These are phyloP conservation scores for Xylaria scruposa DNA, from an alignment of 495 filamentous ascomycete genomes.

Conservation along the genomic window DNA sequence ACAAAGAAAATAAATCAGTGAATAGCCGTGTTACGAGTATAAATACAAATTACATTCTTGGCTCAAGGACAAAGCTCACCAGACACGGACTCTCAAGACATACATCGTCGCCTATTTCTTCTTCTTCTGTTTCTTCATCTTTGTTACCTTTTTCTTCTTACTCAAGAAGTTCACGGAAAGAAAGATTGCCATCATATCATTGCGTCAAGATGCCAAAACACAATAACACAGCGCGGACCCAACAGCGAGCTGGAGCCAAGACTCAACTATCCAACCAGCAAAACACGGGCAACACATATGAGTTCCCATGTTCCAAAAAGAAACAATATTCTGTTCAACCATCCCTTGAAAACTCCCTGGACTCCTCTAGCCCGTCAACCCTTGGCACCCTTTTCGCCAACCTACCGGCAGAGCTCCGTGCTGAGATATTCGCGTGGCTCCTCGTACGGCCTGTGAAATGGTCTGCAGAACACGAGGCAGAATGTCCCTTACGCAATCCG, in stretches of 20 bases:
- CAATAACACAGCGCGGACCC: background rate
- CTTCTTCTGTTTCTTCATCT: background rate
- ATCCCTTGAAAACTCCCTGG: background rate
- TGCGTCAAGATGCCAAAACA: background rate
- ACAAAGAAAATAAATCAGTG: background rate
- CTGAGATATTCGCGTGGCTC: constrained; percentile 35
- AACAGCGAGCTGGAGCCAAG: constrained; percentile 6
- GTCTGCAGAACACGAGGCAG: constrained; percentile 22
- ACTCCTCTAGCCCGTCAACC: background rate
- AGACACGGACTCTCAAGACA: background rate
- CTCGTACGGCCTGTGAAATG: constrained; percentile 43
- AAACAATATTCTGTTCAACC: background rate
- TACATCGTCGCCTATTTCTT: background rate
- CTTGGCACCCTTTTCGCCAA: constrained; percentile 30
- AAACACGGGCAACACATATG: background rate
- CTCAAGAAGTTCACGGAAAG: background rate
- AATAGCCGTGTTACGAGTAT: background rate
- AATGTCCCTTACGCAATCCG: constrained; percentile 19
- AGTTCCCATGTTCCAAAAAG: background rate
- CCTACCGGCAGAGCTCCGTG: constrained; percentile 38
- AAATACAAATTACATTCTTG: background rate
- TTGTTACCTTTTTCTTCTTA: background rate
- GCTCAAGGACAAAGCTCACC: background rate
- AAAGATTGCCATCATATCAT: background rate
- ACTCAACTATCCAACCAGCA: background rate